Base-by-base conservation (phyloP, 495 filamentous ascomycete species). In the Hypoxylon intermedium region DNA sequence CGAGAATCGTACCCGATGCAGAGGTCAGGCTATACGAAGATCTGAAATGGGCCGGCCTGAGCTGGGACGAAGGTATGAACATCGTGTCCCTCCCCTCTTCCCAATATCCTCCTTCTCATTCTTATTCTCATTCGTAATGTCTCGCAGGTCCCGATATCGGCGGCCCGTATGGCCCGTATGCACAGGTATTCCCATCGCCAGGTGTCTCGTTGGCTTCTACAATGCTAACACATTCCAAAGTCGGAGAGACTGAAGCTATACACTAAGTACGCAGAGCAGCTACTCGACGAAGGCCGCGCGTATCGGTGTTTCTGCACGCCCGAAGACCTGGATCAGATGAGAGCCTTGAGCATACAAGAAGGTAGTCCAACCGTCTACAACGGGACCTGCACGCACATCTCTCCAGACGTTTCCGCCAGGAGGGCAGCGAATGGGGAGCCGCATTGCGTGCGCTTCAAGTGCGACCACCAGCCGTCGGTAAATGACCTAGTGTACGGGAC, bases 301-400 rank as follows among this genome's bases (percentile, higher is more conserved):
- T 98, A 97, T 75, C 84, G 92, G 49, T 98, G 94, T 74, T 98
- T 98, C 75, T 98, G 94, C 74, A 83, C 87, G 11, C 74, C 87
- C 0, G 83, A 90, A 54, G 82, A 89, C 9, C 80, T 96, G 11
- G 79, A 87, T 43, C 64, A 78, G 6, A 79, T 89, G 50, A 88
- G 88, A 11, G 73, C 77, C 50, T 74, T 85, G 43, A 81, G 85
- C 45, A 83, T 81, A 42, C 72, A 79, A 38, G 72, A 80, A 0
- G 89, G 89, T 16, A 72, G 86, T 4, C 75, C 86, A 2, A 86
- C 85, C 18, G 83, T 84, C 49, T 95, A 96, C 69, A 91, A 94
- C 57, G 82, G 92, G 11, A 86, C 80, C 44, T 98, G 94, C 69
- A 76, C 82, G 18, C 76, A 80, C 34, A 77, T 97, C n/a, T 68